A percentile compares a stretch with the other conserved stretches of the same genome.
phyloP scores from a whole-genome alignment of 345 rosid species.

The Excoecaria cochinchinensis region DNA sequence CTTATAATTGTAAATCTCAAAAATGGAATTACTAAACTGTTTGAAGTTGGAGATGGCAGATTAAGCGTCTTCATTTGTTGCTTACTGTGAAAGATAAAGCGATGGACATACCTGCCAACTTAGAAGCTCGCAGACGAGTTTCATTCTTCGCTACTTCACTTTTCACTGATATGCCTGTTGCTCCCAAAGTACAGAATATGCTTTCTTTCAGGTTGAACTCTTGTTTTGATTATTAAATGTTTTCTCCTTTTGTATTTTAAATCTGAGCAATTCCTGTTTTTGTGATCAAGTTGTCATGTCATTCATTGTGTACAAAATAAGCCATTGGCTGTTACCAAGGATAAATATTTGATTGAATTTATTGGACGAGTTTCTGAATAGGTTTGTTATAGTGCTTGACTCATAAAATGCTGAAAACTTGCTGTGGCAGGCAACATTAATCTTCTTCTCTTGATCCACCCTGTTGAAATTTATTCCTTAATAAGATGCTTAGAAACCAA shows the following conservation, averaged over 20 bases:
- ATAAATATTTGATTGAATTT: not conserved
- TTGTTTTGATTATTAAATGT: slow-evolving; percentile 10
- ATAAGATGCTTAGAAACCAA: not conserved
- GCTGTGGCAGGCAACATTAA: not conserved
- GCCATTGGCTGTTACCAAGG: not conserved
- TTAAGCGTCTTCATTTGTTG: slow-evolving; percentile 70
- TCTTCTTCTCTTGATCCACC: not conserved
- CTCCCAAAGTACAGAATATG: slow-evolving; percentile 89
- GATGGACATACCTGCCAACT: slow-evolving; percentile 80
- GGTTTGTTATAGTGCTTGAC: not conserved
- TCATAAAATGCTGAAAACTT: not conserved
- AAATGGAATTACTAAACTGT: slow-evolving; percentile 17
- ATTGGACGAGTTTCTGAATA: not conserved
- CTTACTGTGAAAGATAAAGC: slow-evolving; percentile 81
- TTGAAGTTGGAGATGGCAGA: slow-evolving; percentile 50
- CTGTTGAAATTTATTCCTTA: not conserved
- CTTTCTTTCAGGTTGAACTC: slow-evolving; percentile 80
- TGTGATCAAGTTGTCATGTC: not conserved
- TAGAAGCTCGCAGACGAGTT: slow-evolving; percentile 84
- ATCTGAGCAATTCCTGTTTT: slow-evolving; percentile 2
- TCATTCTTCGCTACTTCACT: slow-evolving; percentile 96
- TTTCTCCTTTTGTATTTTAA: not conserved
- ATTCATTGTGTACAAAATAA: not conserved
- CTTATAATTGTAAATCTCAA: not conserved
- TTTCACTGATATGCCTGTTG: slow-evolving; percentile 83